Base-by-base conservation (phyloP, 2,329 filamentous ascomycete species). In the Fusarium stilboides region DNA sequence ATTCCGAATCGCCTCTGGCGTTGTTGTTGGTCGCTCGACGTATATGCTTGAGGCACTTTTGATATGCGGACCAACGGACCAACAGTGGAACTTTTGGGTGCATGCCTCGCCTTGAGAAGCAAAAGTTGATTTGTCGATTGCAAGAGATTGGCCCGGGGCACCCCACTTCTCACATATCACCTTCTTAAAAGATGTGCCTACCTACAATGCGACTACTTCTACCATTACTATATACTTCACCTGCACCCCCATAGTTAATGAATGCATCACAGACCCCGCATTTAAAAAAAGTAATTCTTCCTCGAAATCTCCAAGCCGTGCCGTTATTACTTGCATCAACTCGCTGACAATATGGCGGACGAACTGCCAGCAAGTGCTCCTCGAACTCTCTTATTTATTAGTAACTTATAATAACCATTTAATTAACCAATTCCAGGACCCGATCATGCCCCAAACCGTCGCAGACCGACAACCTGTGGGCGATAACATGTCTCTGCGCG, bases 71-170 rank as follows among this genome's bases (percentile, higher is more conserved):
- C 19, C 19, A 39, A 31, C 8, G 15, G 19, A 49, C 52, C 43
- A 55, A 55, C 52, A 55, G 24, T 19, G 24, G 52, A 28, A 33
- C 33, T 33, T 39, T 33, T 39, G 52, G 22, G 22, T 24, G 22
- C 22, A 24, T 24, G 22, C 22, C 22, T 24, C 4, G 22, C 22
- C 22, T 6, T 24, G 22, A 24, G 4, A 24, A 24, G 22, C 4
- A 24, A 6, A 24, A 24, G 22, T 24, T 24, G 22, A 24, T 24
- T 24, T 24, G 22, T 24, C 22, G 6, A 24, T 24, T 24, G 22
- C 6, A 24, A 24, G 22, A 24, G 22, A 24, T 24, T 24, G 22
- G 22, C 22, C 22, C 22, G 22, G 22, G 22, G 22, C 22, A 6
- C 22, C 22, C 22, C 22, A 5, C 3, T 24, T 24, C 22, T 24